A percentile compares a stretch with the other conserved stretches of the same genome.
phyloP scores from a whole-genome alignment of 73 alveolate genomes.

The Blepharisma stoltei region DNA sequence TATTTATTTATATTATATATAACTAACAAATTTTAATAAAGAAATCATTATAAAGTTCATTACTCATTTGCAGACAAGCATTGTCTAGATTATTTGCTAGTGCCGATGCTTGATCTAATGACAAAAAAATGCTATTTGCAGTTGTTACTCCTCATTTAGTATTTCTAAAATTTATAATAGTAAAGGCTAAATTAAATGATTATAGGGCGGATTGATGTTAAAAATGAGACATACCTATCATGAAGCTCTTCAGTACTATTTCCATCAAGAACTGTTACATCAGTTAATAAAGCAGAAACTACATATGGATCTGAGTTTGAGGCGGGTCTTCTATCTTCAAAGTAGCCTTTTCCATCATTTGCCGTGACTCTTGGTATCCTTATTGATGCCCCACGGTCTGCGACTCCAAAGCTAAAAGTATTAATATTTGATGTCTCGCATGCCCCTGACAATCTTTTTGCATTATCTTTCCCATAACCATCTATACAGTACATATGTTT shows the following conservation, averaged over 20 bases:
- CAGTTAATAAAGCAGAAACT: constrained; percentile 60
- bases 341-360: constrained; percentile 48
- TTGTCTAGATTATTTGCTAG: no score
- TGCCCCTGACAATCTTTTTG: constrained; percentile 77
- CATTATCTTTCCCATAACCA: constrained; percentile 71
- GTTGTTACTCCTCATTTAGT: constrained; percentile 12
- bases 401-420: constrained; percentile 80
- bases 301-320: constrained; percentile 90
- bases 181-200: no score
- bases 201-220: no score
- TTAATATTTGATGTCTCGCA: constrained; percentile 80
- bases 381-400: constrained; percentile 85
- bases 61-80: no score
- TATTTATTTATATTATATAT: no score
- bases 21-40: no score
- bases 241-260: neutral
- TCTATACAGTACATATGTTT: constrained; percentile 45
- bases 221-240: no score
- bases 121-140: constrained; percentile 24
- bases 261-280: constrained; percentile 49
- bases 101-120: no score
- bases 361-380: constrained; percentile 77
- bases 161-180: no score
- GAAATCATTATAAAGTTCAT: no score
- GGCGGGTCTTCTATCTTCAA: constrained; percentile 95